These are phyloP conservation scores for Coniochaeta sp. DNA, from an alignment of 2,329 filamentous ascomycete genomes.

Conservation along the genomic window DNA sequence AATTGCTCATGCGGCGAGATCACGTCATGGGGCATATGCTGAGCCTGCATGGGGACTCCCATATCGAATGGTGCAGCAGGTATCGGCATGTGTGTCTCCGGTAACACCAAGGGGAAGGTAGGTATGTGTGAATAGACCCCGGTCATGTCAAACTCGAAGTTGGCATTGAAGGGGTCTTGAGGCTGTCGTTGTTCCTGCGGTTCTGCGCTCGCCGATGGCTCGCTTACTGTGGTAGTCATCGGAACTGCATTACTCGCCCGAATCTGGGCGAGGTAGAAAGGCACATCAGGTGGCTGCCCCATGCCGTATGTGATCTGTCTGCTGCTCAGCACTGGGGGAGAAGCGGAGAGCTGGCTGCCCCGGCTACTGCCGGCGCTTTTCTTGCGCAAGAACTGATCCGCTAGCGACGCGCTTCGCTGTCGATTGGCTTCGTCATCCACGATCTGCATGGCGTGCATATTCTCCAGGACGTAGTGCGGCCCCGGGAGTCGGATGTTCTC, in stretches of 20 bases:
- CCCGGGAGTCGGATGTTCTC: background rate
- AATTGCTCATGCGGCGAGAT: background rate
- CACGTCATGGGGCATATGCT: background rate
- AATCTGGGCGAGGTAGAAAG: conserved; percentile 7
- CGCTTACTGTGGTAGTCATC: background rate
- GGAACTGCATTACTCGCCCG: conserved; percentile 4
- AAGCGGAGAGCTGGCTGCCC: conserved; percentile 3
- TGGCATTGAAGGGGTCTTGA: background rate
- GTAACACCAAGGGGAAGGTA: background rate
- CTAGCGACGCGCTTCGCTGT: background rate
- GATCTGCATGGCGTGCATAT: conserved; percentile 1
- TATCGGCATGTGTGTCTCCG: background rate
- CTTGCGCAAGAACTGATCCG: conserved; percentile 1
- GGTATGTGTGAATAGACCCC: background rate
- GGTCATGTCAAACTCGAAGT: background rate
- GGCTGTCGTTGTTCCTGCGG: background rate
- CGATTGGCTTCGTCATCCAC: conserved; percentile 1
- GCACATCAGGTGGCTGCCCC: conserved; percentile 6
- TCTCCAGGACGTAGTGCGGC: conserved; percentile 2
- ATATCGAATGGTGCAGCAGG: background rate
- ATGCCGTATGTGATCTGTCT: background rate
- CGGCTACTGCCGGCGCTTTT: background rate
- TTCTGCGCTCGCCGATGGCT: background rate
- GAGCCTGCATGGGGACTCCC: background rate
- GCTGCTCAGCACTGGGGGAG: background rate